Conservation (phyloP, 2,329 filamentous ascomycete genomes). For the Colletotrichum sp. region DNA sequence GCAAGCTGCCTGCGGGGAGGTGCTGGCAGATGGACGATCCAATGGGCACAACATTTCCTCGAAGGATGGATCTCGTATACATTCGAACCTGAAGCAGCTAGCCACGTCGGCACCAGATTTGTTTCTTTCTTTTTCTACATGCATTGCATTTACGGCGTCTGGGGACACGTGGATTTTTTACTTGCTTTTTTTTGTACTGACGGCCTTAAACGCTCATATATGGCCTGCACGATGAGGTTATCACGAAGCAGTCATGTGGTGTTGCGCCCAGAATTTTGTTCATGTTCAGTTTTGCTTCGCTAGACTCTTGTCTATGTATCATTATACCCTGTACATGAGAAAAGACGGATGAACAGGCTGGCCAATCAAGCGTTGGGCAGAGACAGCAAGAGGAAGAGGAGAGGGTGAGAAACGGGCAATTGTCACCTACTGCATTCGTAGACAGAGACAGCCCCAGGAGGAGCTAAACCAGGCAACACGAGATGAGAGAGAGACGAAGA, state of each 20-base stretch:
- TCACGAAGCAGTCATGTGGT: not conserved
- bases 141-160: constrained; percentile 14
- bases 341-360: not conserved
- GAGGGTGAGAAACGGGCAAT: not conserved
- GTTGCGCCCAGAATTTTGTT: not conserved
- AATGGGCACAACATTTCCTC: constrained; percentile 38
- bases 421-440: not conserved
- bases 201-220: not conserved
- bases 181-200: not conserved
- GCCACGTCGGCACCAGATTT: not conserved
- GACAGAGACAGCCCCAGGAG: not conserved
- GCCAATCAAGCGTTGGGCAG: not conserved
- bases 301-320: constrained; percentile 2
- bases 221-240: not conserved
- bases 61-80: constrained; percentile 43
- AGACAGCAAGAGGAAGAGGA: not conserved
- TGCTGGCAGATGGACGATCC: constrained; percentile 41
- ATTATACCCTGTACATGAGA: constrained; percentile 21
- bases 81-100: not conserved
- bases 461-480: not conserved
- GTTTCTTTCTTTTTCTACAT: not conserved
- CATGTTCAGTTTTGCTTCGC: not conserved
- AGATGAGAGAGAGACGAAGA: not conserved
- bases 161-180: not conserved
- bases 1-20: constrained; percentile 23